Evolutionary conservation across 2,329 filamentous ascomycete species (phyloP).

Genomic region (Clonostachys rhizophaga): DNA sequence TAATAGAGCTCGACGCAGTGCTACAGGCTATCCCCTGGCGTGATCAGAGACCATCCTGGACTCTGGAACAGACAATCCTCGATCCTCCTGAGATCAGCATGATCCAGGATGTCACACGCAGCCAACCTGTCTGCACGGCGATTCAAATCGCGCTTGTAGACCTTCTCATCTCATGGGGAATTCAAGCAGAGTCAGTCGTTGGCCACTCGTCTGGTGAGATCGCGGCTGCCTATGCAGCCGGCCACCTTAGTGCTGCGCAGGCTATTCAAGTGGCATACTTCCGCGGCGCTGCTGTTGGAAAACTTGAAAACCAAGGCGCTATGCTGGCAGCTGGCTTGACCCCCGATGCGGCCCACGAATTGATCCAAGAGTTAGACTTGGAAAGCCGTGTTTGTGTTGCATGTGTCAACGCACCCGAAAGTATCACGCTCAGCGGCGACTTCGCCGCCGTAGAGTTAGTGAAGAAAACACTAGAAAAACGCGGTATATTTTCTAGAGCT

Average conservation of each 20-base stretch:
- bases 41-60: constrained; percentile 7
- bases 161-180: constrained; percentile 19
- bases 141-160: constrained; percentile 37
- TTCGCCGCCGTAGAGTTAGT: constrained; percentile 2
- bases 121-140: constrained; percentile 34
- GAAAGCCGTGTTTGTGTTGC: constrained; percentile 21
- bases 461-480: constrained; percentile 7
- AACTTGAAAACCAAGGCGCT: constrained; percentile 9
- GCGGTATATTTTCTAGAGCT: constrained; percentile 16
- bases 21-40: background rate
- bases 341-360: background rate
- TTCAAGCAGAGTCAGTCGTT: constrained; percentile 25
- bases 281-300: constrained; percentile 19
- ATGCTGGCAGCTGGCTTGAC: constrained; percentile 35
- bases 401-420: constrained; percentile 27
- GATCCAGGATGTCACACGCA: constrained; percentile 13
- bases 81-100: constrained; percentile 4
- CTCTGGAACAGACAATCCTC: constrained; percentile 10
- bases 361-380: constrained; percentile 16
- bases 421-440: constrained; percentile 28
- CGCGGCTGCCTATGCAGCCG: constrained; percentile 34
- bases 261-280: constrained; percentile 32
- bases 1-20: background rate
- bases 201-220: constrained; percentile 40
- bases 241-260: constrained; percentile 21